These are phyloP conservation scores for Combretum micranthum DNA, from an alignment of 345 rosid species.

Conservation along the genomic window DNA sequence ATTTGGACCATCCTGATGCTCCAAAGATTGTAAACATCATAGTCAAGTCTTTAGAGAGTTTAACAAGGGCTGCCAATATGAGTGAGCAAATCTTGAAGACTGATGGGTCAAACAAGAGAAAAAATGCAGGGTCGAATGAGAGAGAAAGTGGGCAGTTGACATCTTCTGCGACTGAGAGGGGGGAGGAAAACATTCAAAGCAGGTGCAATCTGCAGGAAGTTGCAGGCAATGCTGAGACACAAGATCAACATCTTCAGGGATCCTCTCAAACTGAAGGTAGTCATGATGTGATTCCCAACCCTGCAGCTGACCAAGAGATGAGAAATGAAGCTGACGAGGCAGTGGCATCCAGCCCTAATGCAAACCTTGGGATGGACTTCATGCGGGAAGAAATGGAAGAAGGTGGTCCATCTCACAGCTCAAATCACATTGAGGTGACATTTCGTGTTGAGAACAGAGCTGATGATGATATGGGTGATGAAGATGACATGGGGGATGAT, in stretches of 20 bases:
- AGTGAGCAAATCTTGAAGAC: constrained; percentile 65
- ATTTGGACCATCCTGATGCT: constrained; percentile 96
- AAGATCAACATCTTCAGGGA: constrained; percentile 40
- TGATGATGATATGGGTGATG: constrained; percentile 83
- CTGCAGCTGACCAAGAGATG: constrained; percentile 56
- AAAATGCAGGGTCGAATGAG: constrained; percentile 33
- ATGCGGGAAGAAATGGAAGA: constrained; percentile 78
- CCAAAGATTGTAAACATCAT: constrained; percentile 80
- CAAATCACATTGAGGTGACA: constrained; percentile 77
- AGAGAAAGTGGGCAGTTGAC: constrained; percentile 40
- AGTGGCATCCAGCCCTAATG: constrained; percentile 36
- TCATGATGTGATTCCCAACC: constrained; percentile 38
- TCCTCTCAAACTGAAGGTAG: constrained; percentile 41
- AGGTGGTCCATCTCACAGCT: constrained; percentile 44
- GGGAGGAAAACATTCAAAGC: constrained; percentile 37
- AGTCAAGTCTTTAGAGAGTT: constrained; percentile 76
- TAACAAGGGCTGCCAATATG: constrained; percentile 91
- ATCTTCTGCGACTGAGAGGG: constrained; percentile 33
- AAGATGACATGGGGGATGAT: constrained; percentile 94
- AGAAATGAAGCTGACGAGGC: constrained; percentile 60
- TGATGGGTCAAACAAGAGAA: constrained; percentile 59
- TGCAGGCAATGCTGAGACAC: constrained; percentile 35
- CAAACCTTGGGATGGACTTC: constrained; percentile 75
- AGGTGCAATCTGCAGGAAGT: constrained; percentile 35
- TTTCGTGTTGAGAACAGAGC: constrained; percentile 73